Conservation (phyloP, 768 basidiomycete genomes). For the Boletus rufocinnamomeus region DNA sequence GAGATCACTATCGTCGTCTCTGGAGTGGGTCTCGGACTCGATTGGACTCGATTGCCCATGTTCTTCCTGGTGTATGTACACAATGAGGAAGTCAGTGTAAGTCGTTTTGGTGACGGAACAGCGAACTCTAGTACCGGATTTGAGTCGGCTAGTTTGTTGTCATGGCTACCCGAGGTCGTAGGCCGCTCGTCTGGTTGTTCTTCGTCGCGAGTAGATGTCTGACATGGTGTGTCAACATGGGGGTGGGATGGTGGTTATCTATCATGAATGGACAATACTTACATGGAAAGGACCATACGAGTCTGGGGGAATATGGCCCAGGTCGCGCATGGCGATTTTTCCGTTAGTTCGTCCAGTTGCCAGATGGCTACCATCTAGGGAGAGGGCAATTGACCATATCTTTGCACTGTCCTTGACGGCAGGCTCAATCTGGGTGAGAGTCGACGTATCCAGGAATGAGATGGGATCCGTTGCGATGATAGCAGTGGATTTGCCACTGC, state of each 20-base stretch:
- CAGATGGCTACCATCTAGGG: neutral
- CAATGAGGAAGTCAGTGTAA: too few species aligned
- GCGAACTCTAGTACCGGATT: too few species aligned
- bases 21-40: neutral
- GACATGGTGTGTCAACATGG: neutral
- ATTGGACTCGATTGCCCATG: too few species aligned
- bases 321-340: neutral
- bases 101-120: too few species aligned
- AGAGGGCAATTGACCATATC: neutral
- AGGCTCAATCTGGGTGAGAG: neutral
- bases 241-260: too few species aligned
- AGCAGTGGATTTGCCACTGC: neutral
- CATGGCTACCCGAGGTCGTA: too few species aligned
- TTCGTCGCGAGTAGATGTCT: neutral
- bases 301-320: too few species aligned
- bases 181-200: neutral
- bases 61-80: too few species aligned
- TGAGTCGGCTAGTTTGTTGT: too few species aligned
- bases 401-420: neutral
- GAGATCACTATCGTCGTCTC: neutral
- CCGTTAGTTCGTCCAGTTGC: neutral
- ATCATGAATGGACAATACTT: neutral
- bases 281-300: neutral
- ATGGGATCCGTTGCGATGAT: neutral
- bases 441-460: neutral